Evolutionary conservation across 148 eudicot genomes (phyloP).

Genomic region (Rhododendron kiyosumense): DNA sequence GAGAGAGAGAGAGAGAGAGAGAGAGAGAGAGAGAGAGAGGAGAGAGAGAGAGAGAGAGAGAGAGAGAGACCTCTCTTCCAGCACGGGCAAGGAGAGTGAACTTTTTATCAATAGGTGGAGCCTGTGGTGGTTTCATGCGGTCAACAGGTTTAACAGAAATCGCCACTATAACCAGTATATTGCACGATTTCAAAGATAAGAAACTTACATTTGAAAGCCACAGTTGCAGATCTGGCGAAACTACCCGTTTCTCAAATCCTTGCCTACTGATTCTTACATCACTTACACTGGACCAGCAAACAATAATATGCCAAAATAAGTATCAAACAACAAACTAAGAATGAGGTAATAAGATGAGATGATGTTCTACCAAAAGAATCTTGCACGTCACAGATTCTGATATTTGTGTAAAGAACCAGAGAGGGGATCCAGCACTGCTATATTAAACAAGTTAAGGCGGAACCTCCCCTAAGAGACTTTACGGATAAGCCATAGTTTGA

Average conservation of each 20-base stretch:
- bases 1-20: background rate
- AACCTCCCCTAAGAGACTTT: background rate
- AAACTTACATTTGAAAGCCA: conserved; percentile 92
- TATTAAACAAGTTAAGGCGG: background rate
- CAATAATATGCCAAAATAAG: background rate
- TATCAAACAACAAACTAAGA: background rate
- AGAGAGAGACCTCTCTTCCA: conserved; percentile 65
- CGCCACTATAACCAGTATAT: background rate
- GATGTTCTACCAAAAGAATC: background rate
- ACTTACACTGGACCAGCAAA: conserved; percentile 41
- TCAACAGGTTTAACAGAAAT: background rate
- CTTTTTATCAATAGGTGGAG: conserved; percentile 57
- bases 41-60: too few relatives aligned
- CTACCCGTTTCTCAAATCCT: conserved; percentile 97
- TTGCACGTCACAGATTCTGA: background rate
- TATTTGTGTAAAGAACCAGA: background rate
- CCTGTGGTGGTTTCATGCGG: conserved; percentile 38
- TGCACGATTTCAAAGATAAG: background rate
- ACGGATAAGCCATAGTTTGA: background rate
- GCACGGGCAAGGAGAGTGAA: conserved; percentile 93
- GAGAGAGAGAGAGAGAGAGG: background rate
- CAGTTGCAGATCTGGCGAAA: conserved; percentile 92
- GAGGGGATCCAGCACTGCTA: background rate
- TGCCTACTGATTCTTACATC: conserved; percentile 74
- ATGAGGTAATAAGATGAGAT: background rate